Conservation (phyloP, 306 rosid species). For the Trifolium repens region DNA sequence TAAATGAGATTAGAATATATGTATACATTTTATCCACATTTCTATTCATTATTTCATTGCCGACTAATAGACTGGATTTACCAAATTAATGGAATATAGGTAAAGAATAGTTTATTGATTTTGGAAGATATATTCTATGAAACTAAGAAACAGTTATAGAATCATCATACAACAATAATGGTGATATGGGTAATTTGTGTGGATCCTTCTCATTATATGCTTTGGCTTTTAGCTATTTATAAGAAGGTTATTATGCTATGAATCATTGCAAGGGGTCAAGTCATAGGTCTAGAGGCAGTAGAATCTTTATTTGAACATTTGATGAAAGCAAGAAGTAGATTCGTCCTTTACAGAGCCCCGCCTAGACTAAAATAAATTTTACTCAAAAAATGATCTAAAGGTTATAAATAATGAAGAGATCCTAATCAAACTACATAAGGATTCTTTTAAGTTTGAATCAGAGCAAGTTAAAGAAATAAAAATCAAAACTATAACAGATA, state of each 20-base stretch:
- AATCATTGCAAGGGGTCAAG: not conserved
- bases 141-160: conserved; percentile 21
- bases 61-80: not conserved
- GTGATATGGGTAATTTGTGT: not conserved
- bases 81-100: not conserved
- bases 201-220: conserved; percentile 1
- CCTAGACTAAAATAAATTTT: not conserved
- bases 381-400: not conserved
- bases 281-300: not conserved
- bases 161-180: not conserved
- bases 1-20: not conserved
- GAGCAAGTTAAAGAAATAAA: not conserved
- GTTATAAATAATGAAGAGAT: not conserved
- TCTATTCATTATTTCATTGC: not conserved
- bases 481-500: not conserved
- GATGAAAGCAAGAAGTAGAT: not conserved
- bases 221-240: not conserved
- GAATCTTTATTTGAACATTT: not conserved
- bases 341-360: not conserved
- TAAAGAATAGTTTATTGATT: not conserved
- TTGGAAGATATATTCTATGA: conserved; percentile 4
- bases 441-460: not conserved
- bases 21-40: not conserved
- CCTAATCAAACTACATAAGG: conserved; percentile 1
- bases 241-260: conserved; percentile 4